Base-by-base conservation (phyloP, 139 green algal genomes). In the Pseudopediastrum boryanum region DNA sequence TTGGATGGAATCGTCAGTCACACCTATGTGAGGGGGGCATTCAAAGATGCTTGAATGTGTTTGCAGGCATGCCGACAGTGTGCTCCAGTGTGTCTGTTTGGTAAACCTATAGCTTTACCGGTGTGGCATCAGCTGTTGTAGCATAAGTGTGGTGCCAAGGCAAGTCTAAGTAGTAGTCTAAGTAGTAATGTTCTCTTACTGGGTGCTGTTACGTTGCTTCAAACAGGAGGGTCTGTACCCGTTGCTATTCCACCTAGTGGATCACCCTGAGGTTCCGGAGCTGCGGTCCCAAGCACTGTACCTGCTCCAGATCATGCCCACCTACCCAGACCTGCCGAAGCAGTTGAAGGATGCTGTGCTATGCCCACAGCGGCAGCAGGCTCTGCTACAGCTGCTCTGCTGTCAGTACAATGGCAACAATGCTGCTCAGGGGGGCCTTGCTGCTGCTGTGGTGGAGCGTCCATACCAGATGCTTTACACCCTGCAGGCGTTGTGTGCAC, bases 241-340 rank as follows among this genome's bases (percentile, higher is more conserved):
- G 56, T 77, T 93, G 72, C 81, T 94, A 29, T 66, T 83, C 29
- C 81, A 63, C 9, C 27, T 94, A 72, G 84, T 82, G 6, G 89
- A 94, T 72, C 46, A 65, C 29, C 80, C 61, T 25, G 7, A 10
- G 10, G 38, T 42, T 27, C 36, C 66, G 0, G 65, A 41, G 7
- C 64, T 87, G 43, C 77, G 61, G 0, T 23, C 29, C 0, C 38
- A 63, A 6, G 79, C 87, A 1, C 62, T 77, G 1, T 77, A 82
- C 16, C 71, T 93, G 82, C 89, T 94, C 59, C 62, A 80, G 42
- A 56, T 76, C 68, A 78, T 94, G 85, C 90, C 90, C n/a, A 94
- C 90, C 10, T 83, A 81, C 81, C 10, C 59, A 13, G 78, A 58
- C 33, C 66, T 88, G 25, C 76, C 77, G 19, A 33, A 21, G 38